Conservation (phyloP, 1,284 basidiomycete genomes). For the Spongispora temasekensis region DNA sequence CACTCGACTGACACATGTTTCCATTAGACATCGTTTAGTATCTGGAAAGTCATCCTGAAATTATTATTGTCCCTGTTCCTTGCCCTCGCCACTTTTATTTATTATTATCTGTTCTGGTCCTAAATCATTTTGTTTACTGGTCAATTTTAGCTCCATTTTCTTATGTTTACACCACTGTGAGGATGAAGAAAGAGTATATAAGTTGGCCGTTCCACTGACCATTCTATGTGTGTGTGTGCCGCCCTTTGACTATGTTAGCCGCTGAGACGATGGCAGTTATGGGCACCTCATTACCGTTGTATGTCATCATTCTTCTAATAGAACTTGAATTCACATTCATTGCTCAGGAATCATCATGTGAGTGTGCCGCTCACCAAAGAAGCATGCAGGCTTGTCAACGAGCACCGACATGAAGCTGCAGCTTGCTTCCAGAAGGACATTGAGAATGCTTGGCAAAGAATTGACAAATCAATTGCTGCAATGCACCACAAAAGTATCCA, state of each 20-base stretch:
- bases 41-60: neutral
- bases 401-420: neutral
- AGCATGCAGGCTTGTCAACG: neutral
- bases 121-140: neutral
- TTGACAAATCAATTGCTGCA: neutral
- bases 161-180: neutral
- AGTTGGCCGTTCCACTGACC: neutral
- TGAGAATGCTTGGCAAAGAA: neutral
- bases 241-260: neutral
- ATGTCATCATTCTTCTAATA: neutral
- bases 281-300: neutral
- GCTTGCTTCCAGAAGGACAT: neutral
- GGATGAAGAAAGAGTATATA: neutral
- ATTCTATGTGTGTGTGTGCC: no score
- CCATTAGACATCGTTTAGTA: neutral
- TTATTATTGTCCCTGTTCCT: neutral
- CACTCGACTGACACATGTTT: neutral
- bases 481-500: slow-evolving; percentile 5
- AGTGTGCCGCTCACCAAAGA: neutral
- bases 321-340: neutral
- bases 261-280: neutral
- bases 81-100: no score
- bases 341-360: neutral
- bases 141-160: neutral
- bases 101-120: neutral